A percentile compares a stretch with the other conserved stretches of the same genome.
These are phyloP conservation scores for Oryza meridionalis DNA, from an alignment of 176 grass and related monocot genomes.

Conservation along the genomic window DNA sequence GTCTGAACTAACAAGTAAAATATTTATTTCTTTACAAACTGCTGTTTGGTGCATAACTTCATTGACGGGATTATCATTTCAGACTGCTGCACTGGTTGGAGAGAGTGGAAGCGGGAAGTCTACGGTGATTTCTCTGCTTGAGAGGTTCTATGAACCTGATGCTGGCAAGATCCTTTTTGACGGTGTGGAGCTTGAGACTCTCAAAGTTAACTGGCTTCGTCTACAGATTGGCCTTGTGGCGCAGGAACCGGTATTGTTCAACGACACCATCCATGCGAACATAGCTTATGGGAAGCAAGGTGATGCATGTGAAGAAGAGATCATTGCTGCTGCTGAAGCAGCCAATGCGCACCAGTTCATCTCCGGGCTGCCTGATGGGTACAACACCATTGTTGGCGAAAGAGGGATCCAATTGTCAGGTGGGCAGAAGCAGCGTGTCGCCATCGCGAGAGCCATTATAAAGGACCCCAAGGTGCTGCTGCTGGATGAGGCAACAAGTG, in stretches of 20 bases:
- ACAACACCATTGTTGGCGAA: slow-evolving; percentile 67
- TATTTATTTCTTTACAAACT: not conserved
- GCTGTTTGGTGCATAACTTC: not conserved
- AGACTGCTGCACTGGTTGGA: slow-evolving; percentile 80
- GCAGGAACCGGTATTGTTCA: slow-evolving; percentile 77
- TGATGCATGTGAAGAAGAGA: slow-evolving; percentile 63
- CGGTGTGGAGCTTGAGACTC: slow-evolving; percentile 46
- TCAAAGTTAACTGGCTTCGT: slow-evolving; percentile 57
- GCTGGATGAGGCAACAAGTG: slow-evolving; percentile 83
- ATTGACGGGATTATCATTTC: slow-evolving; percentile 21
- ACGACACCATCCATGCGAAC: slow-evolving; percentile 75
- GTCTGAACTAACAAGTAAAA: not conserved
- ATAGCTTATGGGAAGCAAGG: slow-evolving; percentile 86
- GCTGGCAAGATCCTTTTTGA: slow-evolving; percentile 68
- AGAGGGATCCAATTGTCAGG: slow-evolving; percentile 80
- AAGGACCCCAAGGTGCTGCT: slow-evolving; percentile 77
- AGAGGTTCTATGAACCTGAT: slow-evolving; percentile 81
- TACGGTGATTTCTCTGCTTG: slow-evolving; percentile 61
- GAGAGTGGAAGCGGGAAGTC: slow-evolving; percentile 91
- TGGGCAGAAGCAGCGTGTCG: slow-evolving; percentile 81
- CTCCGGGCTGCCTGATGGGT: slow-evolving; percentile 64
- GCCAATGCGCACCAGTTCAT: slow-evolving; percentile 83
- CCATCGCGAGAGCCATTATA: slow-evolving; percentile 70
- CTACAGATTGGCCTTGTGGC: slow-evolving; percentile 66
- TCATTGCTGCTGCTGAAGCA: slow-evolving; percentile 54